Evolutionary conservation across 352 stramenopile genomes (phyloP), one percentile per base, ranked within the genome.

Genomic region (Phytopythium litorale): DNA sequence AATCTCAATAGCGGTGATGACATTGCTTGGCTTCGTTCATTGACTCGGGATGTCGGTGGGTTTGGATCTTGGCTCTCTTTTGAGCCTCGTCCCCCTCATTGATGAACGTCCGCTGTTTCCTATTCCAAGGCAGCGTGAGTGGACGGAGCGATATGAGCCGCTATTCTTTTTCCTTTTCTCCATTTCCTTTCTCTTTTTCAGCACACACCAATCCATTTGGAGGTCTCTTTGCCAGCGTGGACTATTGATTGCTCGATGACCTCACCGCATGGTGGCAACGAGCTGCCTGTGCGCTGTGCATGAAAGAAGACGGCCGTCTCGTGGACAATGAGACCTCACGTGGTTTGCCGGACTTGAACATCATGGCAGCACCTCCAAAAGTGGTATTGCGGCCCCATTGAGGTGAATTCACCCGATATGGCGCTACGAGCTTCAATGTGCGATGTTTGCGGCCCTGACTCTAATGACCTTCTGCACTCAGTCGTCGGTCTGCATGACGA

Each of bases 401-500:
- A 30, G 28, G 28, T 2, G 28, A 30, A 2, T 4, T 30, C 28
- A 4, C 28, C 28, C 28, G 28, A 30, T 30, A 30, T 30, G 28
- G 28, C 28, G 28, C 2, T 30, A 4, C 28, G 28, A 30, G 28
- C 28, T 2, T 30, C 28, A 30, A 30, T 30, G 2, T 30, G 28
- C 28, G 28, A 2, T 4, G 28, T 4, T 30, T 2, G 28, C 28
- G 28, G 28, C 28, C 28, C 28, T 4, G 2, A 30, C 28, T 30
- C 28, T 30, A 30, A 4, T 30, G 28, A 30, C 28, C 28, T 2
- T 30, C 28, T 18, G 13, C 54, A 6, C 61, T 45, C 87, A 97
- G 33, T 80, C 70, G 72, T 98, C 94, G 63, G 82, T 92, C 70
- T 99, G 94, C 72, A 98, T 84, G 7, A 99, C 69, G 25, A 99